A percentile compares a stretch with the other conserved stretches of the same genome.
Conservation (phyloP, 2,329 filamentous ascomycete genomes). For the Didymella sp. region DNA sequence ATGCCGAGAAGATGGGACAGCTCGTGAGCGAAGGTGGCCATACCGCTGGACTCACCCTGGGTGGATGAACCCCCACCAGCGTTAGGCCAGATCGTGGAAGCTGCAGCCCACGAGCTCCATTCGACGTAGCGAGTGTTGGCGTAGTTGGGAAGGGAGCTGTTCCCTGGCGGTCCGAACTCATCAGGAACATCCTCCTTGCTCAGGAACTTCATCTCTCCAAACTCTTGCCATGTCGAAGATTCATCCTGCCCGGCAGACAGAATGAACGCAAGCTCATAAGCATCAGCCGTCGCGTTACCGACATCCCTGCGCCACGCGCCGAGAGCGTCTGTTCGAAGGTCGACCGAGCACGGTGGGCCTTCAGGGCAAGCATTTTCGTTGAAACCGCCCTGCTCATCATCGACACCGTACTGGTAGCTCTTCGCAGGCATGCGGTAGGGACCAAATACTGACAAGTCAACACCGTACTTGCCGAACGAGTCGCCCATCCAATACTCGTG, state of each 20-base stretch:
- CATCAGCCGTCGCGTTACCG: conserved; percentile 57
- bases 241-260: conserved; percentile 63
- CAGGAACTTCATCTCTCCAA: conserved; percentile 62
- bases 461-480: conserved; percentile 60
- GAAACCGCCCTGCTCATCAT: conserved; percentile 52
- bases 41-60: conserved; percentile 61
- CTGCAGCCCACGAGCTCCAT: conserved; percentile 62
- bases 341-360: conserved; percentile 54
- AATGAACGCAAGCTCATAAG: conserved; percentile 62
- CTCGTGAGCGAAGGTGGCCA: conserved; percentile 63
- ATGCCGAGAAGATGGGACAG: conserved; percentile 61
- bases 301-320: conserved; percentile 60
- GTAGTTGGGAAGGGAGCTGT: conserved; percentile 54
- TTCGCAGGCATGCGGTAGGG: conserved; percentile 58
- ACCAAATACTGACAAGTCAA: conserved; percentile 61
- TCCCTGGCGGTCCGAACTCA: conserved; percentile 58
- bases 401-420: conserved; percentile 61
- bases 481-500: conserved; percentile 67
- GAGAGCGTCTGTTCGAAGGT: conserved; percentile 59
- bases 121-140: conserved; percentile 61
- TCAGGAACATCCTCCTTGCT: conserved; percentile 57
- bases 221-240: conserved; percentile 64
- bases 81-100: conserved; percentile 62
- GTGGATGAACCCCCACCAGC: conserved; percentile 61
- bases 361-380: conserved; percentile 59